phyloP scores from a whole-genome alignment of 345 rosid genomes.

The Moricandia arvensis region DNA sequence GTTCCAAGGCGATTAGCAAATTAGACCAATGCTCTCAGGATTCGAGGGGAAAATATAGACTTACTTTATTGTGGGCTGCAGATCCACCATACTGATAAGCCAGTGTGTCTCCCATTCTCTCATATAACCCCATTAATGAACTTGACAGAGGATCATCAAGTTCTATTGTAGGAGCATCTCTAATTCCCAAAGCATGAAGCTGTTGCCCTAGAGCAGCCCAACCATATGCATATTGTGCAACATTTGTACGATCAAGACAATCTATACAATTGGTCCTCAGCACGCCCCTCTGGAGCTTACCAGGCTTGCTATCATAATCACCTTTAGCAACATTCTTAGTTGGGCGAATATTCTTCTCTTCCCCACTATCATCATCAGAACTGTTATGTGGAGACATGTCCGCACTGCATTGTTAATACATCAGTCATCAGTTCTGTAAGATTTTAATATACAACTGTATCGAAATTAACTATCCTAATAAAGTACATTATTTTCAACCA shows the following conservation, averaged over 20 bases:
- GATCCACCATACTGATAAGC: slow-evolving; percentile 96
- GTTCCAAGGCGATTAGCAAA: slow-evolving; percentile 7
- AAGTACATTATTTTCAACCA: slow-evolving; percentile 7
- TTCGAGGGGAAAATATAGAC: not conserved
- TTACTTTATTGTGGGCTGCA: slow-evolving; percentile 93
- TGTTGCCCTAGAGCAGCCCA: slow-evolving; percentile 93
- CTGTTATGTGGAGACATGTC: slow-evolving; percentile 42
- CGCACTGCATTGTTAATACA: slow-evolving; percentile 29
- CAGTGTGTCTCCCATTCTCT: slow-evolving; percentile 93
- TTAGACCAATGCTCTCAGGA: not conserved
- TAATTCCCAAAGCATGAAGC: slow-evolving; percentile 76
- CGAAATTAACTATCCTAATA: slow-evolving; percentile 35
- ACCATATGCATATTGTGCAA: slow-evolving; percentile 95
- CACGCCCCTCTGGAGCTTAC: slow-evolving; percentile 79
- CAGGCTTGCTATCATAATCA: slow-evolving; percentile 49
- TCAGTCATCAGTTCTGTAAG: slow-evolving; percentile 14
- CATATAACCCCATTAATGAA: slow-evolving; percentile 83
- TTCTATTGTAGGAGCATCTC: slow-evolving; percentile 64
- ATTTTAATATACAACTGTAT: slow-evolving; percentile 51
- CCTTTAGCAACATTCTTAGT: slow-evolving; percentile 48
- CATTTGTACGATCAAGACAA: slow-evolving; percentile 98
- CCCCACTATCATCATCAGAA: slow-evolving; percentile 47
- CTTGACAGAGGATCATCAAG: slow-evolving; percentile 81
- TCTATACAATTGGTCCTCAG: slow-evolving; percentile 98
- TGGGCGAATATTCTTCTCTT: slow-evolving; percentile 47